Evolutionary conservation across 2,329 filamentous ascomycete species (phyloP), one percentile per base, ranked within the genome.

Genomic region (Nemania sp.): DNA sequence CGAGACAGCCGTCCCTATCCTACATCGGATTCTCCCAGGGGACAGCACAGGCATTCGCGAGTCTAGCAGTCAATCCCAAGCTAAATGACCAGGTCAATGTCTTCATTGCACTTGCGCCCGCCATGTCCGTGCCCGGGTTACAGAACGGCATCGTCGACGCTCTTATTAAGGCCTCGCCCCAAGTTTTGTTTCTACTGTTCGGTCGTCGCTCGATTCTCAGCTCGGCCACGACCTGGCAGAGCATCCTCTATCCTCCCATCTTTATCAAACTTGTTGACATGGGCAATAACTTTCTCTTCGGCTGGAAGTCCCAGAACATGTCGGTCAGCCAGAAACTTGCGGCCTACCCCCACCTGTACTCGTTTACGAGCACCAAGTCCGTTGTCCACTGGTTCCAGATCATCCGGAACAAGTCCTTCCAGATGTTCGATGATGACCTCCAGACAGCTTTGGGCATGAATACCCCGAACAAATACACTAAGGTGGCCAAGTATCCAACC

Each of bases 321-420:
- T 84, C 84, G 7, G 75, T 84, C 0, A 86, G 88, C 52, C 94
- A 99, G 72, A 99, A 99, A 69, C 82, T 99, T 15, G 94, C 94
- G 2, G 91, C 91, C 1, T 99, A 99, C 69, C 88, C 93, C 8
- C 94, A 99, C 74, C 77, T 99, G 0, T 99, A 96, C 75, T 97
- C 92, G 0, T 97, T 93, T 70, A 97, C 93, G 0, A 96, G 90
- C 70, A 96, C 91, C 52, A 99, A 99, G 74, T 92, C 88, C 17
- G 91, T 99, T 7, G 94, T 99, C 0, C 94, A 99, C 70, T 99
- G 94, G 94, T 99, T 99, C 71, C 94, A 99, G 70, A 97, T 99
- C 68, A 99, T 99, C 65, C 88, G 94, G 61, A 97, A 93, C 66
- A 90, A 91, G 65, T 91, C 86, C 22, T 97, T 99, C 72, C 94